Percentiles rank a stretch among this genome's conserved stretches.
phyloP scores from a whole-genome alignment of 768 basidiomycete species.

The Kwoniella dendrophila region DNA sequence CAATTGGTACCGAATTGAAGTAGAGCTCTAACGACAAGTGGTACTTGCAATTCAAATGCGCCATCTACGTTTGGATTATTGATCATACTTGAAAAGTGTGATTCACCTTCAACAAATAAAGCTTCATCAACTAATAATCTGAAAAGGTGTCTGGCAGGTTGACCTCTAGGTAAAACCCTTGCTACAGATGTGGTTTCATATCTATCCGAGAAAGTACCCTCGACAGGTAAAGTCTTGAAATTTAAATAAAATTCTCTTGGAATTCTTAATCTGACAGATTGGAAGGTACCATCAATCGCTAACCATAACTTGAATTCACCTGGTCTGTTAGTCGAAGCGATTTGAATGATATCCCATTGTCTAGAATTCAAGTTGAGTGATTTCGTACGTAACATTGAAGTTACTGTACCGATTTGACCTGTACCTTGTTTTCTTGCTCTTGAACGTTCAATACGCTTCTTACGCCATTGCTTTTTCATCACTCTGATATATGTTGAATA shows the following conservation, averaged over 20 bases:
- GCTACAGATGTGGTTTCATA: constrained; percentile 75
- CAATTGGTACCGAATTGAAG: constrained; percentile 84
- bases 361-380: constrained; percentile 61
- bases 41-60: constrained; percentile 89
- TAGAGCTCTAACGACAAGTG: constrained; percentile 76
- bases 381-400: constrained; percentile 73
- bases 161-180: constrained; percentile 75
- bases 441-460: constrained; percentile 60
- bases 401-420: constrained; percentile 58
- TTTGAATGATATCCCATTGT: constrained; percentile 91
- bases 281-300: constrained; percentile 73
- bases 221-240: constrained; percentile 69
- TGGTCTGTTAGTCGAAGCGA: constrained; percentile 68
- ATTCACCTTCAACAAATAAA: constrained; percentile 76
- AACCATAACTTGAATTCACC: constrained; percentile 91
- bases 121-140: constrained; percentile 80
- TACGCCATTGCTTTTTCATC: constrained; percentile 77
- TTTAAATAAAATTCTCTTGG: constrained; percentile 93
- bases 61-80: constrained; percentile 95
- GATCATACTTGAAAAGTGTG: constrained; percentile 87
- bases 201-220: constrained; percentile 69
- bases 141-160: constrained; percentile 76
- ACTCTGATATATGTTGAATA: constrained; percentile 78
- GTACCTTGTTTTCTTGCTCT: constrained; percentile 37
- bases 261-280: constrained; percentile 79